These are phyloP conservation scores for Boechera stricta DNA, from an alignment of 345 rosid species.

Conservation along the genomic window DNA sequence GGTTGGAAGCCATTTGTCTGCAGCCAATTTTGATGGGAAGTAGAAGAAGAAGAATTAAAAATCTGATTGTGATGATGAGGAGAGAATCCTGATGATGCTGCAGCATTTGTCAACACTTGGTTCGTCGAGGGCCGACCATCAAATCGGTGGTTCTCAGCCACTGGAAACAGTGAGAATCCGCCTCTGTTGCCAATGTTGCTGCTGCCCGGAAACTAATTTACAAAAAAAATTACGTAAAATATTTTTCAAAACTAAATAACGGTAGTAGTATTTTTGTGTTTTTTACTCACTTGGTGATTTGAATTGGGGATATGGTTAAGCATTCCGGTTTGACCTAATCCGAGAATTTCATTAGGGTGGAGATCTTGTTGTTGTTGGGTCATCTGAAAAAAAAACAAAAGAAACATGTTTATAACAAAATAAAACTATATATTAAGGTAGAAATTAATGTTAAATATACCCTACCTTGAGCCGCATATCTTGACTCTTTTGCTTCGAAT, in stretches of 20 bases:
- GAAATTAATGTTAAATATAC: neutral
- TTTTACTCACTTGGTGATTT: constrained; percentile 40
- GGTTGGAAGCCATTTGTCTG: constrained; percentile 47
- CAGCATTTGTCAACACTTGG: constrained; percentile 79
- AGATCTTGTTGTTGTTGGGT: constrained; percentile 37
- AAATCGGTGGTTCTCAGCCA: constrained; percentile 46
- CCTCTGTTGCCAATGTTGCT: constrained; percentile 59
- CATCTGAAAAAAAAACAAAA: constrained; percentile 25
- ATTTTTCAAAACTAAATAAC: neutral
- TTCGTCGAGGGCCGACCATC: constrained; percentile 50
- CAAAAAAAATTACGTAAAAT: neutral
- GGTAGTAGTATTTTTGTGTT: neutral
- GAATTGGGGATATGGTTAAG: constrained; percentile 37
- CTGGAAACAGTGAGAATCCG: constrained; percentile 64
- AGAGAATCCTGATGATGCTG: constrained; percentile 99
- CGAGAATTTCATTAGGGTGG: constrained; percentile 37
- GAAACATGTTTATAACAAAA: neutral
- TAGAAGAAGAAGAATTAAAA: constrained; percentile 32
- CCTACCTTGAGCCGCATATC: constrained; percentile 44
- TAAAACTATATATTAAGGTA: neutral
- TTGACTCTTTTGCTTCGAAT: constrained; percentile 44
- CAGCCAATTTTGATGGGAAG: constrained; percentile 49
- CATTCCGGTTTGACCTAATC: constrained; percentile 48
- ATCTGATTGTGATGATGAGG: constrained; percentile 56
- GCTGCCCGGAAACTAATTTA: constrained; percentile 64